These are phyloP conservation scores for Microsporum ferrugineum DNA, from an alignment of 2,329 filamentous ascomycete genomes.

Conservation along the genomic window DNA sequence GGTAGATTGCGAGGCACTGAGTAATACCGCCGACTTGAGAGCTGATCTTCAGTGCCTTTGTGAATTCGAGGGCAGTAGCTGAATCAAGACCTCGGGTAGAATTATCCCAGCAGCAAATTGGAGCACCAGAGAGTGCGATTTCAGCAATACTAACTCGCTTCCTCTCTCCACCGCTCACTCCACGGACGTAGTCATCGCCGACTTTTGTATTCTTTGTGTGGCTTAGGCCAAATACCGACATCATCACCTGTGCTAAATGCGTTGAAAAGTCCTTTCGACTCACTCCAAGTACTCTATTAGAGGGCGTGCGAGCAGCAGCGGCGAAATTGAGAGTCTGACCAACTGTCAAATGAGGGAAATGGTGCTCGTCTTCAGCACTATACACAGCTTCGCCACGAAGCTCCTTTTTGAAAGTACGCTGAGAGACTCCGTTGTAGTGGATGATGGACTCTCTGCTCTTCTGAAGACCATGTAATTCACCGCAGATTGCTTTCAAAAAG, in stretches of 20 bases:
- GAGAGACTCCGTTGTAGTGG: slow-evolving; percentile 59
- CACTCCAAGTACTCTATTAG: slow-evolving; percentile 29
- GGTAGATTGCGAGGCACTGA: slow-evolving; percentile 49
- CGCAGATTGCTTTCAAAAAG: slow-evolving; percentile 70
- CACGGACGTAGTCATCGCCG: slow-evolving; percentile 47
- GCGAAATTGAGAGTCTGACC: slow-evolving; percentile 48
- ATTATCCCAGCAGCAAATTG: slow-evolving; percentile 36
- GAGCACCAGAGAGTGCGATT: slow-evolving; percentile 28
- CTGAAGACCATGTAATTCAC: slow-evolving; percentile 68
- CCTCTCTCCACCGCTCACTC: slow-evolving; percentile 50
- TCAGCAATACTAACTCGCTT: slow-evolving; percentile 45
- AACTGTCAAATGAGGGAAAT: slow-evolving; percentile 48
- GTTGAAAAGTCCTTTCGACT: slow-evolving; percentile 35
- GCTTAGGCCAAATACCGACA: slow-evolving; percentile 32
- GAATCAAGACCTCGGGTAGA: slow-evolving; percentile 44
- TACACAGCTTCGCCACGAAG: slow-evolving; percentile 32
- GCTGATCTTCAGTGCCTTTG: slow-evolving; percentile 40
- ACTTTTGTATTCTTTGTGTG: slow-evolving; percentile 40
- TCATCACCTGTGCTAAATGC: slow-evolving; percentile 30
- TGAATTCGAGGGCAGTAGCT: slow-evolving; percentile 49
- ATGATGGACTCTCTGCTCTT: slow-evolving; percentile 59
- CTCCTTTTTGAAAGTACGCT: slow-evolving; percentile 61
- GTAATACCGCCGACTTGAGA: slow-evolving; percentile 41
- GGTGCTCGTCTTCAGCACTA: slow-evolving; percentile 35
- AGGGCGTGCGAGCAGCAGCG: slow-evolving; percentile 41